Evolutionary conservation across 306 rosid species (phyloP).

Genomic region (Prunus davidiana): DNA sequence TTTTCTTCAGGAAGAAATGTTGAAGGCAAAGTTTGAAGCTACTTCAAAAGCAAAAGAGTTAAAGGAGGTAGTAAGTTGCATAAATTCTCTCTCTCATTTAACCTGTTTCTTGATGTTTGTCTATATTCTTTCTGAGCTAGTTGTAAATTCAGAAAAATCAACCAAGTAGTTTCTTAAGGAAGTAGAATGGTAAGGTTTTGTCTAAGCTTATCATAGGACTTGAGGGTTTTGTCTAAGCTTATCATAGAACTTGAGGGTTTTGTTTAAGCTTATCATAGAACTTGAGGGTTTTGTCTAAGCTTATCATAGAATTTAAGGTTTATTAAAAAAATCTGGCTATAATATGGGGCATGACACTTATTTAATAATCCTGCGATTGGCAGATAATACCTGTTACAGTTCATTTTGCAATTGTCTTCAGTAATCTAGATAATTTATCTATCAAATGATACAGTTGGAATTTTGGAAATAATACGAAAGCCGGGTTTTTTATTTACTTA

Average conservation of each 20-base stretch:
- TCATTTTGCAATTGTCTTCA: not conserved
- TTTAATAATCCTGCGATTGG: not conserved
- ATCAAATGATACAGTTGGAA: not conserved
- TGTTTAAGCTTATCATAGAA: not conserved
- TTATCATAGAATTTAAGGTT: not conserved
- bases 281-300: not conserved
- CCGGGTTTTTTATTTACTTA: not conserved
- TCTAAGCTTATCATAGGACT: not conserved
- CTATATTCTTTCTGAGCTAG: too few relatives aligned
- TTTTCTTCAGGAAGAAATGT: slow-evolving; percentile 73
- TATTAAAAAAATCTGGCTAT: not conserved
- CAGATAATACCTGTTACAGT: not conserved
- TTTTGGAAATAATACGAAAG: not conserved
- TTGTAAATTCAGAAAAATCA: not conserved
- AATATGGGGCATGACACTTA: not conserved
- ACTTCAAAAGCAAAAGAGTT: slow-evolving; percentile 57
- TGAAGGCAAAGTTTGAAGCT: slow-evolving; percentile 81
- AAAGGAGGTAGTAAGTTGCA: slow-evolving; percentile 49
- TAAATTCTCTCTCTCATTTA: not conserved
- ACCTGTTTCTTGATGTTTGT: too few relatives aligned
- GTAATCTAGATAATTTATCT: not conserved
- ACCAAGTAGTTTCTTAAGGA: not conserved
- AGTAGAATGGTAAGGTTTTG: not conserved
- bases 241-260: not conserved
- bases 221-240: not conserved